Conservation (phyloP, 2,329 filamentous ascomycete species). For the Leptographium lundbergii region DNA sequence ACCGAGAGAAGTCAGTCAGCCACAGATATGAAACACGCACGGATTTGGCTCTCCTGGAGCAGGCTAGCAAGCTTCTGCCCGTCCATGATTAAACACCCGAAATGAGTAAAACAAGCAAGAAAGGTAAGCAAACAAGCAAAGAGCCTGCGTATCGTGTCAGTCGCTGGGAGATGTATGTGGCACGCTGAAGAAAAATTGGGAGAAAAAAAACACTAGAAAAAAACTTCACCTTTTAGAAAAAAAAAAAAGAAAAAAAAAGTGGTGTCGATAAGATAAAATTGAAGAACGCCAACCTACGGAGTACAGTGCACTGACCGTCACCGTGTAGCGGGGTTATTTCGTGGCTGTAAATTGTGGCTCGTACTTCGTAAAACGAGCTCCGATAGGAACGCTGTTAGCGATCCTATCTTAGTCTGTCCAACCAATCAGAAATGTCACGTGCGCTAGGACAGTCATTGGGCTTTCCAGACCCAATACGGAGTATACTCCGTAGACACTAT, state of each 20-base stretch:
- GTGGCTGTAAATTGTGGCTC: neutral
- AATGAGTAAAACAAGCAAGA: neutral
- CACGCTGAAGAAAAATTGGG: neutral
- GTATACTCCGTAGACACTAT: too few species aligned
- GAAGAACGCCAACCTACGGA: too few species aligned
- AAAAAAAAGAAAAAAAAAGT: neutral
- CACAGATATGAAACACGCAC: constrained; percentile 38
- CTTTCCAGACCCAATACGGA: too few species aligned
- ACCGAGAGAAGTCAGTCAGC: neutral
- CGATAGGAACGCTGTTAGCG: too few species aligned
- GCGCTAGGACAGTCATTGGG: too few species aligned
- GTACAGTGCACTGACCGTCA: too few species aligned
- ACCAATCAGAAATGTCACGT: too few species aligned
- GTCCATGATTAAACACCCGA: constrained; percentile 44
- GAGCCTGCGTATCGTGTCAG: neutral
- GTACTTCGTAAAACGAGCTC: neutral
- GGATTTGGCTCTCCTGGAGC: constrained; percentile 76
- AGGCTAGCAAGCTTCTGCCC: constrained; percentile 75
- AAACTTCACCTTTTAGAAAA: neutral
- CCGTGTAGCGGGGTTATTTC: neutral
- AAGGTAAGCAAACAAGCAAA: neutral
- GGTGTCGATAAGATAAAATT: neutral
- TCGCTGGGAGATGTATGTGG: neutral
- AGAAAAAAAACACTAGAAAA: neutral
- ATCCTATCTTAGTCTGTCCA: too few species aligned